Percentiles rank a stretch among this genome's conserved stretches.
phyloP scores from a whole-genome alignment of 2,329 filamentous ascomycete species.

The Pestalotiopsis sp. region DNA sequence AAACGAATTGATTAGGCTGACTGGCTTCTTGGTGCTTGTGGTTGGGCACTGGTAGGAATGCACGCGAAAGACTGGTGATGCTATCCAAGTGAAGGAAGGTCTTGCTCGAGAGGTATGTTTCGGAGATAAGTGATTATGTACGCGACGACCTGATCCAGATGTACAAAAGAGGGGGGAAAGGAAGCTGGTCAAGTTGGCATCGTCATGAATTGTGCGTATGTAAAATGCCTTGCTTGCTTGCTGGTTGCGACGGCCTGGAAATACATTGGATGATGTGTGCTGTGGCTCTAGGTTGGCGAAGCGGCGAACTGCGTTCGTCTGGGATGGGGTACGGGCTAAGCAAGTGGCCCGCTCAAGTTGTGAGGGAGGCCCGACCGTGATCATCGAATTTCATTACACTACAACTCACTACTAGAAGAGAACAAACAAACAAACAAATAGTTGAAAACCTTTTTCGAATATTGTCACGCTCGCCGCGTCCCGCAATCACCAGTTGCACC shows the following conservation, averaged over 20 bases:
- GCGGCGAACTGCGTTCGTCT: background rate
- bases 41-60: slow-evolving; percentile 5
- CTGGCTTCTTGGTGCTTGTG: background rate
- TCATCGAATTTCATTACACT: background rate
- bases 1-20: slow-evolving; percentile 2
- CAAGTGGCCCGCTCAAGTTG: background rate
- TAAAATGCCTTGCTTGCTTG: background rate
- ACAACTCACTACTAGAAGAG: background rate
- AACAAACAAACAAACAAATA: background rate
- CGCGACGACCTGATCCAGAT: background rate
- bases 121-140: background rate
- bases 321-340: background rate
- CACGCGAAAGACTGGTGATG: background rate
- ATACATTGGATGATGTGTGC: background rate
- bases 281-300: slow-evolving; percentile 1
- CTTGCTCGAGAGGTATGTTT: background rate
- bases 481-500: too few species aligned
- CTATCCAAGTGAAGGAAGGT: background rate
- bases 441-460: background rate
- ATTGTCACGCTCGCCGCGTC: too few species aligned
- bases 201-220: slow-evolving; percentile 7
- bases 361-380: slow-evolving; percentile 3
- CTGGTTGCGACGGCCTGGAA: background rate
- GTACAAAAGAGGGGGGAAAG: background rate
- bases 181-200: slow-evolving; percentile 3